Evolutionary conservation across 345 rosid species (phyloP).

Genomic region (Ailanthus altissimus): DNA sequence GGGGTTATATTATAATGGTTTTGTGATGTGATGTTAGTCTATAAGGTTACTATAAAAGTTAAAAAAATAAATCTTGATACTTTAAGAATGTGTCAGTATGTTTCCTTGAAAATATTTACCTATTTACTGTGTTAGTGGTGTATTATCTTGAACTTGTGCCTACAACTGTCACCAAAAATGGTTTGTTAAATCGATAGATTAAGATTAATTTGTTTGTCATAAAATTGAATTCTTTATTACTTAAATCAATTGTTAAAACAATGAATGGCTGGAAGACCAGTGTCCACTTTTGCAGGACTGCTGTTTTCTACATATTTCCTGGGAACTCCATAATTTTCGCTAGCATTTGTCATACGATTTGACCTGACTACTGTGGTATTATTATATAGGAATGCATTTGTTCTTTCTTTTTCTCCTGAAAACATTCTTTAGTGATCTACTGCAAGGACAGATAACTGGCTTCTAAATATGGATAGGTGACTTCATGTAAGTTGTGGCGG

Average conservation of each 20-base stretch:
- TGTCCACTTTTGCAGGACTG: not conserved
- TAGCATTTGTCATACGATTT: not conserved
- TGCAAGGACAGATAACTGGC: not conserved
- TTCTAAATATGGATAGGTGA: conserved; percentile 45
- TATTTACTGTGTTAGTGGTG: not conserved
- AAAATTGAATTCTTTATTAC: not conserved
- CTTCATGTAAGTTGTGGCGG: conserved; percentile 71
- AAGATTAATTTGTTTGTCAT: not conserved
- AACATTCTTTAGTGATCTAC: not conserved
- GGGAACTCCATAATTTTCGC: not conserved
- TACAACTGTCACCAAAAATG: not conserved
- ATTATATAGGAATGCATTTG: not conserved
- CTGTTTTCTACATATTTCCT: not conserved
- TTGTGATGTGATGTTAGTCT: not conserved
- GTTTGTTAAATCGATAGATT: not conserved
- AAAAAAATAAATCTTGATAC: not conserved
- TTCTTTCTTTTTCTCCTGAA: not conserved
- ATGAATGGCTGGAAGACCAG: not conserved
- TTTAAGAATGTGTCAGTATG: not conserved
- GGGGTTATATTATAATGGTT: not conserved
- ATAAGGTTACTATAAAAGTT: not conserved
- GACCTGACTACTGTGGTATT: not conserved
- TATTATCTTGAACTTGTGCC: not conserved
- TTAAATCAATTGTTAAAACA: not conserved
- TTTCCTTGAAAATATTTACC: not conserved